Base-by-base conservation (phyloP, 2,329 filamentous ascomycete genomes). In the Beauveria scarabaeidicola region DNA sequence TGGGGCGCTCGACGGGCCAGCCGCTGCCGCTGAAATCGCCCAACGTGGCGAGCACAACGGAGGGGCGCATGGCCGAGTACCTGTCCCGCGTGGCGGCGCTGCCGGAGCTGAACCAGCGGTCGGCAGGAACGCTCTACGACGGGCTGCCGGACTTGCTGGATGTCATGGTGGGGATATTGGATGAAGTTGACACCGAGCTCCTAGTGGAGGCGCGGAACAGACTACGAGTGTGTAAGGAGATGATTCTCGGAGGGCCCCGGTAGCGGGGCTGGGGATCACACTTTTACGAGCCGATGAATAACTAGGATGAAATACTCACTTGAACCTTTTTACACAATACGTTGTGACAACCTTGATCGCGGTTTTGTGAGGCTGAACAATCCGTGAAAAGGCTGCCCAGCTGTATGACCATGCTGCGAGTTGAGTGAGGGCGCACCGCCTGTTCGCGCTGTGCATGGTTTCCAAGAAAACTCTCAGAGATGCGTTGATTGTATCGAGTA, bases 121-220 rank as follows among this genome's bases (percentile, higher is more conserved):
- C 90, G 64, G 76, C 79, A 51, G 80, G 82, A 68, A 85, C 85
- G 25, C 79, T 91, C 56, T 90, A 87, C 6, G 75, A 78, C 19
- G 78, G 78, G 0, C 62, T 81, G 54, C 72, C 75, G 1, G 77
- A 77, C 25, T 57, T 81, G 52, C 66, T 81, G 23, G 76, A 80
- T 13, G 70, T 74, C 5, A 67, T 81, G 61, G 70, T 72, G 44
- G 65, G 65, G 2, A 74, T 80, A 3, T 66, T 79, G n/a, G 69
- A 70, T 8, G 76, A 78, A 59, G 74, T 77, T 3, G 72, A 76
- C 55, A 78, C 75, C 78, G 91, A 96, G 74, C 69, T 96, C 50
- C 73, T 96, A 62, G 83, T 88, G 52, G 91, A 96, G 71, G 91
- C 90, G 38, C 84, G 84, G 46, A 81, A 82, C 36, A 76, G 92